These are phyloP conservation scores for Darksidea phi DNA, from an alignment of 495 filamentous ascomycete genomes.

Conservation along the genomic window DNA sequence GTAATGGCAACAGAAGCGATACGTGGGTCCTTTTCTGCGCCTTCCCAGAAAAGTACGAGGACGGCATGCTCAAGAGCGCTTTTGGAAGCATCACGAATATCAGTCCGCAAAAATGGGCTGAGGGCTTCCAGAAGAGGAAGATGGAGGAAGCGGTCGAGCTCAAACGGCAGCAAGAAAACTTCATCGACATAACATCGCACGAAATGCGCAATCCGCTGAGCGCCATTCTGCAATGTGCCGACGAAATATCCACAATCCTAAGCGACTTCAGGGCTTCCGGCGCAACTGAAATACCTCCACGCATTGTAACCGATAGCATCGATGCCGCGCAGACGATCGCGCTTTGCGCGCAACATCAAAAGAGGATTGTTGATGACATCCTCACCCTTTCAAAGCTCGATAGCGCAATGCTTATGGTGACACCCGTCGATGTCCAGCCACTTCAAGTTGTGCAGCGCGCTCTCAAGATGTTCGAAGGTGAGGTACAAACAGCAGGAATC, in stretches of 20 bases:
- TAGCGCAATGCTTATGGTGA: conserved; percentile 66
- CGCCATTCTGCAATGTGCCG: conserved; percentile 77
- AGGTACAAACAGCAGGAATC: conserved; percentile 67
- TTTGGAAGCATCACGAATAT: conserved; percentile 59
- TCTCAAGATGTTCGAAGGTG: conserved; percentile 70
- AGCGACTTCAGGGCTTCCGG: conserved; percentile 44
- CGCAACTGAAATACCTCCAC: conserved; percentile 24
- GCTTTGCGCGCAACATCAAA: conserved; percentile 73
- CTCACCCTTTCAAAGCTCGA: conserved; percentile 82
- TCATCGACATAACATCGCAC: conserved; percentile 86
- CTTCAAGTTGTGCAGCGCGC: conserved; percentile 63
- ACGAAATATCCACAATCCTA: conserved; percentile 65
- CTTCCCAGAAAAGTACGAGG: conserved; percentile 60
- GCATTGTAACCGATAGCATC: conserved; percentile 59
- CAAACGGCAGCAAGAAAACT: conserved; percentile 61
- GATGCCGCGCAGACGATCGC: conserved; percentile 75
- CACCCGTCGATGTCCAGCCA: conserved; percentile 67
- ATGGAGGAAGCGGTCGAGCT: conserved; percentile 48
- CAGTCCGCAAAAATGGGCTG: conserved; percentile 52
- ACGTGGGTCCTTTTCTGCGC: conserved; percentile 72
- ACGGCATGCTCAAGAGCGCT: conserved; percentile 62
- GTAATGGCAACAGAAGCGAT: conserved; percentile 57
- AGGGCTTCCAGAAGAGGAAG: conserved; percentile 60
- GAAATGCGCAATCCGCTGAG: conserved; percentile 84
- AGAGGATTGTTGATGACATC: conserved; percentile 77